phyloP scores from a whole-genome alignment of 2,329 filamentous ascomycete species.

The Fusarium sp. region DNA sequence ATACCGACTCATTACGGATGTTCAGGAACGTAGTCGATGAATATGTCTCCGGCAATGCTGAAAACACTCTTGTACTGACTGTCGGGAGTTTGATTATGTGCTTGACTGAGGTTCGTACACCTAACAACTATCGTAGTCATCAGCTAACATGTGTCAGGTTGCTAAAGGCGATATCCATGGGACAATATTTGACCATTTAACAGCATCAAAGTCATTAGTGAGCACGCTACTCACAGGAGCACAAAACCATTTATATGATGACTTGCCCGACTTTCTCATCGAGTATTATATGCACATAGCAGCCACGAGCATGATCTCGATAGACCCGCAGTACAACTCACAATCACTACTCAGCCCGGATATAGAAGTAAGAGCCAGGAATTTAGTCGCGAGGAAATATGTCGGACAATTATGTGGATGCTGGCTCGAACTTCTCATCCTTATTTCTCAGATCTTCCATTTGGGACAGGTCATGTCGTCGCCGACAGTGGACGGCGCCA shows the following conservation, averaged over 20 bases:
- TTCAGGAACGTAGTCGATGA: conserved; percentile 51
- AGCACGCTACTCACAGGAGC: conserved; percentile 51
- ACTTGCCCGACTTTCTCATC: conserved; percentile 58
- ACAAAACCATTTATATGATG: conserved; percentile 48
- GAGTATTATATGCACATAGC: conserved; percentile 62
- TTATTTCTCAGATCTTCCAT: conserved; percentile 55
- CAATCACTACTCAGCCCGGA: conserved; percentile 48
- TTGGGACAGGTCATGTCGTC: conserved; percentile 55
- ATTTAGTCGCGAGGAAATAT: conserved; percentile 48
- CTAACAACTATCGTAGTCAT: no score
- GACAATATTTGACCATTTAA: conserved; percentile 58
- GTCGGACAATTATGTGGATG: conserved; percentile 53
- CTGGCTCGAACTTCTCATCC: conserved; percentile 53
- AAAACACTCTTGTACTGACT: conserved; percentile 53
- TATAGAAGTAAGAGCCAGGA: conserved; percentile 47
- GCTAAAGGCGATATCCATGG: conserved; percentile 59
- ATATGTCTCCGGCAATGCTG: conserved; percentile 50
- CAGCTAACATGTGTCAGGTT: conserved; percentile 36
- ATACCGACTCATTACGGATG: conserved; percentile 51
- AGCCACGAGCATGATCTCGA: conserved; percentile 60
- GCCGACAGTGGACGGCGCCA: conserved; percentile 44
- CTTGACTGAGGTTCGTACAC: conserved; percentile 56
- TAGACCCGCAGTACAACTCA: conserved; percentile 47
- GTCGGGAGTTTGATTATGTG: conserved; percentile 59
- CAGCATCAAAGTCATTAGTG: conserved; percentile 57